phyloP scores from a whole-genome alignment of 2,329 filamentous ascomycete species.

The Periconia macrospinosa region DNA sequence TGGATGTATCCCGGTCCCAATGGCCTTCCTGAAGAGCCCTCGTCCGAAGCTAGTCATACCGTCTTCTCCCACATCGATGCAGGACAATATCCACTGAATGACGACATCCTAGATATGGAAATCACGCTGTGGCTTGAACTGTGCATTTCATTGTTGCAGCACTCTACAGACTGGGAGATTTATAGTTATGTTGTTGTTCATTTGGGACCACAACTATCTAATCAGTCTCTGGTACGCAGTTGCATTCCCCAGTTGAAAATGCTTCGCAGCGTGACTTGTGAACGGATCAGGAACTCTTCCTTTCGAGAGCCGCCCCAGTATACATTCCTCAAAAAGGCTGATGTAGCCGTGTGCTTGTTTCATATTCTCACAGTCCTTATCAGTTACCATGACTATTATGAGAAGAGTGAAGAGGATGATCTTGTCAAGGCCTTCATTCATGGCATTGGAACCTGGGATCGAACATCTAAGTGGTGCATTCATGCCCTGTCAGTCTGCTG shows the following conservation, averaged over 20 bases:
- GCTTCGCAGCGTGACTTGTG: slow-evolving; percentile 75
- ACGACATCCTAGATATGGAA: slow-evolving; percentile 53
- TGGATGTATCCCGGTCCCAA: slow-evolving; percentile 62
- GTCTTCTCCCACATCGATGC: slow-evolving; percentile 53
- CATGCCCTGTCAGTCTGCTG: slow-evolving; percentile 94
- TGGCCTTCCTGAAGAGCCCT: slow-evolving; percentile 58
- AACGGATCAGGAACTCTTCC: slow-evolving; percentile 74
- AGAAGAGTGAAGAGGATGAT: slow-evolving; percentile 84
- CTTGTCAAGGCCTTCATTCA: slow-evolving; percentile 84
- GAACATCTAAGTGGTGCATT: slow-evolving; percentile 89
- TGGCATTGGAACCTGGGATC: slow-evolving; percentile 81
- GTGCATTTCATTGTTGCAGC: slow-evolving; percentile 71
- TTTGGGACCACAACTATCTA: slow-evolving; percentile 83
- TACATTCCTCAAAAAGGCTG: slow-evolving; percentile 81
- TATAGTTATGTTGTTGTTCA: slow-evolving; percentile 90
- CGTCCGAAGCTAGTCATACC: slow-evolving; percentile 51
- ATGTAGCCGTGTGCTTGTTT: slow-evolving; percentile 86
- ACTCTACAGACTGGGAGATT: slow-evolving; percentile 83
- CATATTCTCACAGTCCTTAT: slow-evolving; percentile 84
- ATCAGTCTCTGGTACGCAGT: slow-evolving; percentile 79
- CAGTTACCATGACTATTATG: slow-evolving; percentile 85
- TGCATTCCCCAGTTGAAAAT: slow-evolving; percentile 75
- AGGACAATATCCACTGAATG: slow-evolving; percentile 31
- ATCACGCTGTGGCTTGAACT: slow-evolving; percentile 70
- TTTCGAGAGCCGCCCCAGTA: slow-evolving; percentile 80